Evolutionary conservation across 306 rosid genomes (phyloP), one percentile per base, ranked within the genome.

Genomic region (Pyrus betulifolia): DNA sequence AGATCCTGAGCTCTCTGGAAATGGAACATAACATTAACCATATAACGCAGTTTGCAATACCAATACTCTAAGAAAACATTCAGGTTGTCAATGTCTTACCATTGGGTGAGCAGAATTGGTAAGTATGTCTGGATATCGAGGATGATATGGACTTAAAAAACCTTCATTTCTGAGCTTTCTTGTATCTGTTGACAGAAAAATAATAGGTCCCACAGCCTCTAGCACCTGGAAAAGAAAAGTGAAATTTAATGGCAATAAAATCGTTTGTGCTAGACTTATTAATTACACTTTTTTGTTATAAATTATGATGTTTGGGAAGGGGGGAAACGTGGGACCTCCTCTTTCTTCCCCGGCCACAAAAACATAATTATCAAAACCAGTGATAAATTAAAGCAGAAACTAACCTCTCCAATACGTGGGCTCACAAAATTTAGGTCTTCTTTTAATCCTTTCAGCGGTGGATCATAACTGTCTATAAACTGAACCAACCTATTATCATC

Each of bases 321-420:
- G 21, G 70, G 49, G 49, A 27, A 64, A 31, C 13, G 18, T 2
- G 0, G 27, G 70, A 33, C 46, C 15, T 21, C 27, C 75, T n/a
- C 42, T 21, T 33, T 12, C 14, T 71, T 22, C 33, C 33, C n/a
- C 5, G 4, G 12, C 31, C 31, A 68, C 31, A 14, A 57, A 57
- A 72, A 13, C 17, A 58, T 40, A 68, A 40, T 38, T 38, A 66
- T 19, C 8, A 21, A 33, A 23, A 62, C n/a, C 58, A 74, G 66
- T 54, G 55, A 81, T 60, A 38, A 44, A 74, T 55, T 30, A 69
- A 84, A 84, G 87, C 70, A 78, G 70, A 75, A 67, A 82, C 61
- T 90, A 80, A 95, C 99, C 99, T 95, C 99, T 87, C 99, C 99
- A 80, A 95, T 95, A 67, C 99, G 96, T 57, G 97, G 99, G 90